These are phyloP conservation scores for Parmales sp. DNA, from an alignment of 108 stramenopile species.

Conservation along the genomic window DNA sequence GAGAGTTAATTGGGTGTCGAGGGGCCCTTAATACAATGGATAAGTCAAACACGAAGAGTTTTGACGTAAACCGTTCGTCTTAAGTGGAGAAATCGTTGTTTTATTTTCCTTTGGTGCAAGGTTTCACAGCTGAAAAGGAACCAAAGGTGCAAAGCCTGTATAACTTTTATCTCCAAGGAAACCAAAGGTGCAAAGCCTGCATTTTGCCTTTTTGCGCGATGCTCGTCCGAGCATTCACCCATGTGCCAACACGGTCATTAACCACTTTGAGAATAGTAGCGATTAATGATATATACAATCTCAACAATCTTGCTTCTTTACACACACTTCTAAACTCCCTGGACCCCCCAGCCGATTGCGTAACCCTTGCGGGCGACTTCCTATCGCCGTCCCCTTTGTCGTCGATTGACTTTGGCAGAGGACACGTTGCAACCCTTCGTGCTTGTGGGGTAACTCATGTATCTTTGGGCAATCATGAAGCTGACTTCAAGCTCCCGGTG, in stretches of 20 bases:
- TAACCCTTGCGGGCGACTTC: constrained; percentile 61
- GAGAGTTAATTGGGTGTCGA: too few relatives aligned
- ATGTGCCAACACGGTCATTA: not conserved
- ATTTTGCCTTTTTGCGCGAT: too few relatives aligned
- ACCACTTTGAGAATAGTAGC: constrained; percentile 28
- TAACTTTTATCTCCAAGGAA: too few relatives aligned
- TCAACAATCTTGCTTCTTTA: constrained; percentile 35
- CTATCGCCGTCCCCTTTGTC: constrained; percentile 47
- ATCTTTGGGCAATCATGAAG: constrained; percentile 68
- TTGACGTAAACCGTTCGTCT: too few relatives aligned
- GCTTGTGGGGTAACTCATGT: constrained; percentile 51
- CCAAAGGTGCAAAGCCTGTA: too few relatives aligned
- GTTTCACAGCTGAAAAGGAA: too few relatives aligned
- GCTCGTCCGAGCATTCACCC: not conserved
- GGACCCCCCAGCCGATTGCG: constrained; percentile 16
- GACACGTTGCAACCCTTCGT: constrained; percentile 45
- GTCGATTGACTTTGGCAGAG: constrained; percentile 54
- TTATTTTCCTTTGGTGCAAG: not conserved
- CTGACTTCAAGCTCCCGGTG: constrained; percentile 36
- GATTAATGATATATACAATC: constrained; percentile 44
- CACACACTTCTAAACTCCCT: constrained; percentile 26
- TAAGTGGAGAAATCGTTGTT: not conserved
- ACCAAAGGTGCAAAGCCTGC: too few relatives aligned
- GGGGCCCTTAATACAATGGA: too few relatives aligned
- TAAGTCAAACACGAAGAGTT: too few relatives aligned